Evolutionary conservation across 2,329 filamentous ascomycete species (phyloP).

Genomic region (Exophiala alcalophila): DNA sequence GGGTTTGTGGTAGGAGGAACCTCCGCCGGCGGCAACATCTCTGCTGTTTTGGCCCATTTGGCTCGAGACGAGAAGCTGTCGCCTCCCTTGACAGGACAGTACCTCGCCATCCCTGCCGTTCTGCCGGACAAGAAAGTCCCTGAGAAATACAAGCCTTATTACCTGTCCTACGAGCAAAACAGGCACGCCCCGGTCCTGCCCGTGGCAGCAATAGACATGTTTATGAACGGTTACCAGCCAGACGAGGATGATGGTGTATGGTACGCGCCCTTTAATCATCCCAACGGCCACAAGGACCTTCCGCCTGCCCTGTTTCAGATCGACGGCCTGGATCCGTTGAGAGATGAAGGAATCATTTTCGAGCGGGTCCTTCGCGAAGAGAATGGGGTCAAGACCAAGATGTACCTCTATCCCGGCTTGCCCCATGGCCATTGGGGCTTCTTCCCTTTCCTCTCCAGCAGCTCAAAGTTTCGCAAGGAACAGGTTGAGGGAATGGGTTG

Average conservation of each 20-base stretch:
- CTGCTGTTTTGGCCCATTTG: slow-evolving; percentile 37
- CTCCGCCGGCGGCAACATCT: slow-evolving; percentile 44
- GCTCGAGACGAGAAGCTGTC: slow-evolving; percentile 37
- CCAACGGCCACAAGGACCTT: slow-evolving; percentile 32
- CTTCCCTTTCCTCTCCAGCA: slow-evolving; percentile 31
- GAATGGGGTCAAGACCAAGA: slow-evolving; percentile 32
- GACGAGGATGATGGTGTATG: slow-evolving; percentile 24
- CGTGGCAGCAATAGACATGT: slow-evolving; percentile 31
- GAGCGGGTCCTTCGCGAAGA: slow-evolving; percentile 29
- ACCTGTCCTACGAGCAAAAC: slow-evolving; percentile 42
- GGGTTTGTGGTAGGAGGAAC: slow-evolving; percentile 52
- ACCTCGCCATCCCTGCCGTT: slow-evolving; percentile 44
- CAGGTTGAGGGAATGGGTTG: slow-evolving; percentile 27
- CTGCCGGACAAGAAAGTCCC: slow-evolving; percentile 35
- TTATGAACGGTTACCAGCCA: slow-evolving; percentile 26
- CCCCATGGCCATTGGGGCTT: slow-evolving; percentile 35
- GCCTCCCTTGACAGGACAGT: slow-evolving; percentile 48
- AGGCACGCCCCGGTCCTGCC: slow-evolving; percentile 39
- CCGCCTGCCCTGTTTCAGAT: slow-evolving; percentile 33
- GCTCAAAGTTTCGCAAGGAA: slow-evolving; percentile 31
- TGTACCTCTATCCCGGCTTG: slow-evolving; percentile 35
- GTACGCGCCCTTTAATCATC: slow-evolving; percentile 24
- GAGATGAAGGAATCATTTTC: slow-evolving; percentile 32
- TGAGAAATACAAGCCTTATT: slow-evolving; percentile 38
- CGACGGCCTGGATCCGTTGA: slow-evolving; percentile 32